Base-by-base conservation (phyloP, 2,329 filamentous ascomycete genomes). In the Pseudopyrenochaeta lycopersici region DNA sequence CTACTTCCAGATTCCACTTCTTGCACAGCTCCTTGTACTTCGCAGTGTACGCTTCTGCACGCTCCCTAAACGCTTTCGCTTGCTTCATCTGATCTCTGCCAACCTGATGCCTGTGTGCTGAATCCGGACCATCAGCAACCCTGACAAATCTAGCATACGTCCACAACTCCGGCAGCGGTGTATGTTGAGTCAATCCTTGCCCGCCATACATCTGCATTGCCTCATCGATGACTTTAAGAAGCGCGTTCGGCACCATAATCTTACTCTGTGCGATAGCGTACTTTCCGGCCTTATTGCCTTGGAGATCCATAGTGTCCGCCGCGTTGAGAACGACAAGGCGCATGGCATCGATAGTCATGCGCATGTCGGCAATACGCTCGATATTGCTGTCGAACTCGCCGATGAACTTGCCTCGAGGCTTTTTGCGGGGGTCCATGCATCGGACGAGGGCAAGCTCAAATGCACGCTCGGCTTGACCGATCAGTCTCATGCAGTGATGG, bases 151-250 rank as follows among this genome's bases (percentile, higher is more conserved):
- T 50, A 1, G 77, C 76, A 64, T 78, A 78, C 21, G 77, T 77
- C 77, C 77, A 79, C 54, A 79, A 66, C 64, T 78, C 74, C 7
- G 77, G 75, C 43, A 79, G 59, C 1, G 75, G 72, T 2, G 77
- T 78, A 60, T 78, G 75, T 52, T 79, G 77, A 14, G 75, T 78
- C 12, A 79, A 49, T 7, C 77, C 77, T 56, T 77, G 73, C 0
- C 75, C 77, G 39, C 77, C 76, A 60, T 77, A 78, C 40, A 78
- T 71, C 57, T 78, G 77, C 75, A 78, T 78, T 29, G 74, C 76
- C 59, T 77, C 75, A 58, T 79, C 76, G 45, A 79, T 78, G 35
- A 77, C 71, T 49, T 73, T 74, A 38, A 73, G 67, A 15, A 75
- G 64, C 40, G 74, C 69, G 41, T 71, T 73, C n/a, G 77, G 77